Conservation (phyloP, 441 rosid species). For the Mallotus repandus region DNA sequence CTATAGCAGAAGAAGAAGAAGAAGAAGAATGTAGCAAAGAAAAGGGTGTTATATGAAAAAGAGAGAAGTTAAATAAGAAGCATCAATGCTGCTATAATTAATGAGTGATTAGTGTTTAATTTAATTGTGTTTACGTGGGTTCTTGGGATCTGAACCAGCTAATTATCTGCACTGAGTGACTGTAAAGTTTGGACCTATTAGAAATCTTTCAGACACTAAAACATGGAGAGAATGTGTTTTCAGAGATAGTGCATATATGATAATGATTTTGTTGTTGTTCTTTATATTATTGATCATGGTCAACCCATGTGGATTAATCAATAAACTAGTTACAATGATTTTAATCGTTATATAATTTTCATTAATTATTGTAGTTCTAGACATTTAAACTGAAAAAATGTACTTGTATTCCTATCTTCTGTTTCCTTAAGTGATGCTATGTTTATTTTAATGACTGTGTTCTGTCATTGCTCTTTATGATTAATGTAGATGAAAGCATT, state of each 20-base stretch:
- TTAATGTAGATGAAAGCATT: too few relatives aligned
- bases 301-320: conserved; percentile 32
- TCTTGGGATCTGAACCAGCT: conserved; percentile 65
- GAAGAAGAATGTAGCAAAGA: conserved; percentile 19
- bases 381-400: not conserved
- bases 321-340: not conserved
- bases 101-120: conserved; percentile 17
- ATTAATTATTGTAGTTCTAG: not conserved
- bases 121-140: conserved; percentile 51
- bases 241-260: conserved; percentile 23
- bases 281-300: conserved; percentile 26
- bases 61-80: conserved; percentile 8
- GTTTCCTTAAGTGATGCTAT: not conserved
- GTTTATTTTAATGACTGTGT: too few relatives aligned
- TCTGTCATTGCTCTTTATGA: not conserved
- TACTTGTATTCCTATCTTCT: conserved; percentile 2
- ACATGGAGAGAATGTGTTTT: conserved; percentile 93
- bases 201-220: conserved; percentile 58
- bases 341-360: not conserved
- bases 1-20: conserved; percentile 9
- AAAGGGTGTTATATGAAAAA: not conserved
- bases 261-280: conserved; percentile 19
- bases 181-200: conserved; percentile 64
- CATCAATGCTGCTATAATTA: conserved; percentile 10
- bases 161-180: conserved; percentile 46